Percentiles rank a stretch among this genome's conserved stretches.
phyloP scores from a whole-genome alignment of 306 rosid species.

The Potentilla sterilis region DNA sequence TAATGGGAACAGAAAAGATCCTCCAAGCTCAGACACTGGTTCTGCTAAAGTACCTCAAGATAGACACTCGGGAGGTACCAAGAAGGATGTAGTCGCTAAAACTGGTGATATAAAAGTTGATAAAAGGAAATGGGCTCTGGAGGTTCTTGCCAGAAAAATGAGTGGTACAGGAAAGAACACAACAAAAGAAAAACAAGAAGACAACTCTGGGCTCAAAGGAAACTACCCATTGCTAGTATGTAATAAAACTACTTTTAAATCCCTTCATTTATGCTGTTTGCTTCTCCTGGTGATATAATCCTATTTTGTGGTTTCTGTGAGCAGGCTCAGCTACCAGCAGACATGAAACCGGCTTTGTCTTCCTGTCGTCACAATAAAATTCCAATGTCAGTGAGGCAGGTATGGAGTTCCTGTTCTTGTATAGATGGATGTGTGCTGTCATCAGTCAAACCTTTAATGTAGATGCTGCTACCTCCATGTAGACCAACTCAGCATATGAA shows the following conservation, averaged over 20 bases:
- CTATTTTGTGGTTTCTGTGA: conserved; percentile 40
- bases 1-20: conserved; percentile 38
- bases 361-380: conserved; percentile 72
- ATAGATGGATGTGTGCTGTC: not conserved
- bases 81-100: conserved; percentile 42
- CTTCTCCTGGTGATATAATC: conserved; percentile 26
- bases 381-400: conserved; percentile 90
- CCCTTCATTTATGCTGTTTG: conserved; percentile 22
- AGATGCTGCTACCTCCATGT: not conserved
- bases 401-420: conserved; percentile 29
- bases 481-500: not conserved
- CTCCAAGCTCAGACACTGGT: conserved; percentile 35
- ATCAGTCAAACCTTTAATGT: not conserved
- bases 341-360: conserved; percentile 82
- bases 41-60: conserved; percentile 41
- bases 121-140: conserved; percentile 93
- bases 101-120: conserved; percentile 54
- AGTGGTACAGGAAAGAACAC: conserved; percentile 47
- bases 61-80: conserved; percentile 36
- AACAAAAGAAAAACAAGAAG: conserved; percentile 53
- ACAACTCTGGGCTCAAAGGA: conserved; percentile 56
- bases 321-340: conserved; percentile 86
- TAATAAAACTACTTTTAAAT: conserved; percentile 26
- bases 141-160: conserved; percentile 84
- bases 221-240: conserved; percentile 88